Conservation (phyloP, 495 filamentous ascomycete genomes). For the Talaromyces liani region DNA sequence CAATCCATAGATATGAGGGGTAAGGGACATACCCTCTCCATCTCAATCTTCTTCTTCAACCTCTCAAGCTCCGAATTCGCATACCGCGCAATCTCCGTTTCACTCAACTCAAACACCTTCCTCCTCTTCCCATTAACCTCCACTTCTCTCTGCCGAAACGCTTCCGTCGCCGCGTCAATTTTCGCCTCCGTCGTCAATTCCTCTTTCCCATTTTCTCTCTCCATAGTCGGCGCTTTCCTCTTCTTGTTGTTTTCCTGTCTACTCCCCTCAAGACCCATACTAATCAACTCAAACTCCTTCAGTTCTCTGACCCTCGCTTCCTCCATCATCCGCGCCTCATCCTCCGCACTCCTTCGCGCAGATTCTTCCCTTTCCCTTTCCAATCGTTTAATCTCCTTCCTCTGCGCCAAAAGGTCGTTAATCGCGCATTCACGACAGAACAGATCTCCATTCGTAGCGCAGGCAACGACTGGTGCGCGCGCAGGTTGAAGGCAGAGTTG, state of each 20-base stretch:
- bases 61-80: slow-evolving; percentile 62
- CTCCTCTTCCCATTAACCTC: slow-evolving; percentile 46
- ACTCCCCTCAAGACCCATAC: slow-evolving; percentile 33
- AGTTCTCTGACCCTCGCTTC: slow-evolving; percentile 28
- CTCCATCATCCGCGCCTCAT: slow-evolving; percentile 28
- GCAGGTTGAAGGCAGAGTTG: slow-evolving; percentile 81
- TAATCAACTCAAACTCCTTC: slow-evolving; percentile 32
- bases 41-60: slow-evolving; percentile 58
- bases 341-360: slow-evolving; percentile 30
- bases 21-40: slow-evolving; percentile 57
- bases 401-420: slow-evolving; percentile 80
- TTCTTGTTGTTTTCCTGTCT: slow-evolving; percentile 1
- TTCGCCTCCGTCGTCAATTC: slow-evolving; percentile 22
- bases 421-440: slow-evolving; percentile 96
- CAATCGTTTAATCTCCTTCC: slow-evolving; percentile 83
- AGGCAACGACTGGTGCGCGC: slow-evolving; percentile 74
- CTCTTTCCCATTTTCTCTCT: slow-evolving; percentile 12
- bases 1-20: not conserved
- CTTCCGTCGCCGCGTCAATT: slow-evolving; percentile 20
- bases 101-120: slow-evolving; percentile 68
- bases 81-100: slow-evolving; percentile 67
- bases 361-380: slow-evolving; percentile 58
- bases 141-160: slow-evolving; percentile 54
- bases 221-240: slow-evolving; percentile 14
- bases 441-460: slow-evolving; percentile 73